These are phyloP conservation scores for Termitomyces sp. DNA, from an alignment of 768 basidiomycete species.

Conservation along the genomic window DNA sequence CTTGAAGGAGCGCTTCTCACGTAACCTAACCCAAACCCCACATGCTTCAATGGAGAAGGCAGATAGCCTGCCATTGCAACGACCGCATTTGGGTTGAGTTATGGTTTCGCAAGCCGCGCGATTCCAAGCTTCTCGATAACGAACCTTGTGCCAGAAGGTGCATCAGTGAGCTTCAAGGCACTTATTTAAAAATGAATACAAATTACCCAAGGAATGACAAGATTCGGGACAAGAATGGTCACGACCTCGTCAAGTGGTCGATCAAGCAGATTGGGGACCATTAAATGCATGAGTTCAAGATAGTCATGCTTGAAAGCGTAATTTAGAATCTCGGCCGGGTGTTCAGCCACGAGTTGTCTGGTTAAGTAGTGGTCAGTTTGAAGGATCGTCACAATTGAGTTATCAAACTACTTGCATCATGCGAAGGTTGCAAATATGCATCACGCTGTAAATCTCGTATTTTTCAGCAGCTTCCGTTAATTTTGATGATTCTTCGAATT, in stretches of 20 bases:
- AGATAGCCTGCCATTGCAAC: background rate
- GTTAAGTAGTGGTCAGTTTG: background rate
- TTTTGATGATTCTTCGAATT: background rate
- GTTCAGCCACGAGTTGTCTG: background rate
- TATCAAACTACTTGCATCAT: background rate
- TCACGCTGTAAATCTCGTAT: background rate
- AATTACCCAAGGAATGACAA: background rate
- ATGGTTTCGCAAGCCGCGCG: background rate
- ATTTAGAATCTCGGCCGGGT: no score
- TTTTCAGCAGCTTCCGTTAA: background rate
- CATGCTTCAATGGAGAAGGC: background rate
- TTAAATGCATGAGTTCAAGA: no score
- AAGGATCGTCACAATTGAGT: no score
- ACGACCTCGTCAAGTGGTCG: background rate
- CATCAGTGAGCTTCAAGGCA: no score
- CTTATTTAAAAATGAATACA: no score
- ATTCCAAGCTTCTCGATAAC: no score
- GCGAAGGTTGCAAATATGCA: background rate
- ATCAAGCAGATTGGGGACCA: background rate
- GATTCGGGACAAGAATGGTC: background rate
- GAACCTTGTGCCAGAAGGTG: no score
- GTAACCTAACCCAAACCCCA: background rate
- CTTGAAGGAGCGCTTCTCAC: background rate
- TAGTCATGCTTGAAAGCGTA: no score
- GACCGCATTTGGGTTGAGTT: fast-evolving